These are phyloP conservation scores for Wickerhamiella siamensis DNA, from an alignment of 805 yeast genomes.

Conservation along the genomic window DNA sequence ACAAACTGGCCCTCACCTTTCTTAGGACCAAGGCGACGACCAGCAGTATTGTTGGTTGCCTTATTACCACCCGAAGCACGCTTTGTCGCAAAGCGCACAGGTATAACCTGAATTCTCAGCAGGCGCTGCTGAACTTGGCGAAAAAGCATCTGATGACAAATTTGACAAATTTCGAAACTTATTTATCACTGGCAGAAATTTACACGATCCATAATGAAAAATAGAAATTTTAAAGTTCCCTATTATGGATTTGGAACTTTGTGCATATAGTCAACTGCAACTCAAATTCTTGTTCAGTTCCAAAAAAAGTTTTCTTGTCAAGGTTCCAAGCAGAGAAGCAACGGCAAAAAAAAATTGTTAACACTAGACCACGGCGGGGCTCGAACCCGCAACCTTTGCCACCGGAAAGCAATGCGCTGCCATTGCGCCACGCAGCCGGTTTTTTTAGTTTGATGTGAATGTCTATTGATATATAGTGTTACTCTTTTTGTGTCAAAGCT, in stretches of 20 bases:
- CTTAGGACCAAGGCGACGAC: conserved; percentile 87
- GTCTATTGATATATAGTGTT: no score
- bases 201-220: no score
- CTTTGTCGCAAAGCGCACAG: conserved; percentile 79
- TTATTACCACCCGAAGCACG: conserved; percentile 92
- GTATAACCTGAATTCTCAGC: conserved; percentile 1
- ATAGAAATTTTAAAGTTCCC: no score
- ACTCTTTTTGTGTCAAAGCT: no score
- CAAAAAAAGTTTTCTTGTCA: no score
- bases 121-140: conserved; percentile 1
- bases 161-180: no score
- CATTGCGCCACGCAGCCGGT: conserved; percentile 5
- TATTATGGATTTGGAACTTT: no score
- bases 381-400: conserved; percentile 24
- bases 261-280: no score
- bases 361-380: conserved; percentile 20
- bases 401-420: conserved; percentile 13
- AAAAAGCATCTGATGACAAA: conserved; percentile 1
- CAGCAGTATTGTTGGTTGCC: conserved; percentile 85
- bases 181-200: no score
- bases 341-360: conserved; percentile 2
- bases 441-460: no score
- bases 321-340: no score
- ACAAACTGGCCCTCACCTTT: conserved; percentile 67
- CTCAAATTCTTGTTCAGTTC: no score